Conservation (phyloP, 306 rosid genomes). For the Cicer cuneatum region DNA sequence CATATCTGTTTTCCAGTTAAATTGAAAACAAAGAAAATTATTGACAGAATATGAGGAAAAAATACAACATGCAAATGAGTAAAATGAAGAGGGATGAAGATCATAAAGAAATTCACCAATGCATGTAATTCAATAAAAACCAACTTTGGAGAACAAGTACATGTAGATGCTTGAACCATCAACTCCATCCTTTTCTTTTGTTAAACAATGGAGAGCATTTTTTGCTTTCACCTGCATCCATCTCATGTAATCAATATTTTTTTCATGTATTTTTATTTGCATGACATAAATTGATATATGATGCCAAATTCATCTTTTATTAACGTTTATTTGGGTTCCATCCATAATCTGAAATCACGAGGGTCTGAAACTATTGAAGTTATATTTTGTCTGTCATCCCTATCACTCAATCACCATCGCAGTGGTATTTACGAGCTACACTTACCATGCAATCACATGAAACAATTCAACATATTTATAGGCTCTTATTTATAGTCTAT, state of each 20-base stretch:
- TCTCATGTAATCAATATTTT: slow-evolving; percentile 42
- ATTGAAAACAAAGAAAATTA: slow-evolving; percentile 29
- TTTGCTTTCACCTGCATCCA: slow-evolving; percentile 74
- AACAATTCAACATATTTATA: slow-evolving; percentile 20
- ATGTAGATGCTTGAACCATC: slow-evolving; percentile 89
- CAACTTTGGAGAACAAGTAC: slow-evolving; percentile 59
- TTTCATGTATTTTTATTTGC: slow-evolving; percentile 16
- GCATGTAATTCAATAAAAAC: slow-evolving; percentile 38
- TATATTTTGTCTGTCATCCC: slow-evolving; percentile 26
- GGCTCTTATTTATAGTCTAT: slow-evolving; percentile 20
- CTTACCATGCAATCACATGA: not conserved
- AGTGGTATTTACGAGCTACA: slow-evolving; percentile 6
- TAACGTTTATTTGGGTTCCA: slow-evolving; percentile 21
- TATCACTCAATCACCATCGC: slow-evolving; percentile 8
- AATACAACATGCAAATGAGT: slow-evolving; percentile 16
- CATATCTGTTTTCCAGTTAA: slow-evolving; percentile 64
- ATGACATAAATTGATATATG: slow-evolving; percentile 24
- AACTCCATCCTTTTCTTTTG: slow-evolving; percentile 71
- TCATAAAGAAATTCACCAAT: slow-evolving; percentile 41
- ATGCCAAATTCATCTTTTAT: slow-evolving; percentile 22
- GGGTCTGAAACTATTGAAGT: slow-evolving; percentile 18
- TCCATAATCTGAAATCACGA: slow-evolving; percentile 30
- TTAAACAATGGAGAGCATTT: slow-evolving; percentile 60
- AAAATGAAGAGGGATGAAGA: slow-evolving; percentile 27
- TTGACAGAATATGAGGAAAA: slow-evolving; percentile 38